Evolutionary conservation across 176 grass and related monocot species (phyloP).

Genomic region (Aechmea fasciata): DNA sequence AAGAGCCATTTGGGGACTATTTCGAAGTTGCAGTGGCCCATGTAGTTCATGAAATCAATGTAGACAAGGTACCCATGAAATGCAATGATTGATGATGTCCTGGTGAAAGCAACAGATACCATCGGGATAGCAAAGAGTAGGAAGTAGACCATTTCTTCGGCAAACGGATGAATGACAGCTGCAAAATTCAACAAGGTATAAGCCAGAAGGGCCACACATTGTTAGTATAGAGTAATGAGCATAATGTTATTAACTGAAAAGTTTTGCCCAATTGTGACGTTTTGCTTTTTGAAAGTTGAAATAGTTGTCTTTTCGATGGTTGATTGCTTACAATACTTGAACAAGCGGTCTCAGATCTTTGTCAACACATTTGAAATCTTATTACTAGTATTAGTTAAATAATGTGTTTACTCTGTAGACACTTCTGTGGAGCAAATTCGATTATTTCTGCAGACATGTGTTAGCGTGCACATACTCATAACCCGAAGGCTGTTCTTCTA

Average conservation of each 20-base stretch:
- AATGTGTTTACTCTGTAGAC: too few species aligned
- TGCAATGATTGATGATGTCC: slow-evolving; percentile 34
- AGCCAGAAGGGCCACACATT: background rate
- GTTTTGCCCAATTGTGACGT: background rate
- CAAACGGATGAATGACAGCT: slow-evolving; percentile 96
- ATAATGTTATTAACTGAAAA: background rate
- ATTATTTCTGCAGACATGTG: too few species aligned
- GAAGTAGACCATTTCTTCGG: slow-evolving; percentile 62
- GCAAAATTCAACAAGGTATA: slow-evolving; percentile 11
- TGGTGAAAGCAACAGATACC: slow-evolving; percentile 19
- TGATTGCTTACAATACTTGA: too few species aligned
- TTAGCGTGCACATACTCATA: too few species aligned
- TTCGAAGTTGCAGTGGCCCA: slow-evolving; percentile 94
- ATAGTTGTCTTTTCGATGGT: too few species aligned
- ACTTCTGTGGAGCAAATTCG: too few species aligned
- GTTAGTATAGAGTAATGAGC: background rate
- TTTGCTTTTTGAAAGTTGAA: too few species aligned
- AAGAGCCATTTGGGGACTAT: slow-evolving; percentile 67
- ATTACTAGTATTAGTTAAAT: too few species aligned
- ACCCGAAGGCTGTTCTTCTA: too few species aligned
- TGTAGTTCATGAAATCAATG: slow-evolving; percentile 96
- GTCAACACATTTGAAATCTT: too few species aligned
- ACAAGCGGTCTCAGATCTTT: too few species aligned
- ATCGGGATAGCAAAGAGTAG: slow-evolving; percentile 57
- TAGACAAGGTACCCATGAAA: slow-evolving; percentile 42